Evolutionary conservation across 176 grass and related monocot species (phyloP), one percentile per base, ranked within the genome.

Genomic region (Paspalum notatum): DNA sequence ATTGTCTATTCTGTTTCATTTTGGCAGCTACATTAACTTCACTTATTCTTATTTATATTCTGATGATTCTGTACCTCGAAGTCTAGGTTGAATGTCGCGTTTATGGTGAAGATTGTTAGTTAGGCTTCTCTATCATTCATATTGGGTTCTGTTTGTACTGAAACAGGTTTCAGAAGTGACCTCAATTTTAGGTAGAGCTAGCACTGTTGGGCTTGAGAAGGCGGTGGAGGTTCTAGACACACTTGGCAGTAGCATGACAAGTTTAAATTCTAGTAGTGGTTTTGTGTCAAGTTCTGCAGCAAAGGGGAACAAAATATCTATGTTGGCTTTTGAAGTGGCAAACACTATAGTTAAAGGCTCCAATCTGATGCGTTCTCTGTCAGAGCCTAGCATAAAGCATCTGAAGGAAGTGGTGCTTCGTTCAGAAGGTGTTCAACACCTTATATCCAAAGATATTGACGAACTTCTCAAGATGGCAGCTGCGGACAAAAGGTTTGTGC

Each of bases 251-350:
- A 95, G 90, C 79, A 91, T 99, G 89, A 82, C 93, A 60, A 90
- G 63, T 86, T 87, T 99, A 79, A 91, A 96, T 75, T 74, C 89
- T 47, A 81, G 68, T 64, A 88, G 84, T 88, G 87, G 52, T 54
- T 99, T 99, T 82, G 88, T 91, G 78, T 81, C 85, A 62, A 89
- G 81, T 78, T 37, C 79, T 59, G 76, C 73, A 72, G 68, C 88
- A 62, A 98, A 96, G 81, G 89, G 82, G 69, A 93, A 90, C 75
- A 91, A 80, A 87, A 99, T 99, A 90, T 85, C 73, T 44, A 93
- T 99, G 87, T 79, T 99, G 82, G 87, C 97, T 71, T 99, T 99
- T 75, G 97, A 99, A 85, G 91, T 99, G 55, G 97, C 93, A 72
- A 99, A 99, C 57, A 99, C 97, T 22, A 77, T 99, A 79, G 97